Base-by-base conservation (phyloP, 2,329 filamentous ascomycete species). In the Fusarium keratoplasticum region DNA sequence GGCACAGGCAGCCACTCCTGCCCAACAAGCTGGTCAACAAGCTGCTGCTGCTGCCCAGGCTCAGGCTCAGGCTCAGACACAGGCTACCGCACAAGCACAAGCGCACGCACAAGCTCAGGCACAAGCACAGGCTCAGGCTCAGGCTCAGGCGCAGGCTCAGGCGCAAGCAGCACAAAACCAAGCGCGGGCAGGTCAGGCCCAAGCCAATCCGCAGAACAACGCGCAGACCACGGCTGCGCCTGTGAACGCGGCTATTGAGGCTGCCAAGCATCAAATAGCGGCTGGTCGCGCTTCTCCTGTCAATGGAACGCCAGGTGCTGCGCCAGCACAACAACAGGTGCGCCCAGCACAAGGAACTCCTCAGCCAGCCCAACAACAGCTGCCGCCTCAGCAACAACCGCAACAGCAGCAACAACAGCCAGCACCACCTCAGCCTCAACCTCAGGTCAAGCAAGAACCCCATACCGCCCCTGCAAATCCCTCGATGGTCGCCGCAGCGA, bases 381-480 rank as follows among this genome's bases (percentile, higher is more conserved):
- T 35, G 9, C 55, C 31, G 22, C 31, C 31, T 35, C 52, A 31
- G 22, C 52, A 29, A n/a, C 47, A 29, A n/a, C 47, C n/a, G 27
- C 47, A 31, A 27, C 47, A 7, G 4, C 47, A 73, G 27, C 71
- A 74, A 27, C 27, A 71, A 35, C 71, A 72, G 50, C 44, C 63
- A 29, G 50, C 62, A 29, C 71, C 80, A 50, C 72, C 75, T 22
- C 76, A 78, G 25, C 70, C 63, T 33, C 78, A 80, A 22, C 78
- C 75, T 35, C 78, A 77, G 66, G 76, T 80, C 11, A 82, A 84
- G 35, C 80, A 80, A 55, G 82, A 83, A 44, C 80, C 78, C 52
- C 82, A 77, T 61, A 84, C 84, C 5, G 81, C 84, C 2, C 86
- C 88, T 10, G 83, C 88, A 54, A 89, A 89, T 70, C 86, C 87